A percentile compares a stretch with the other conserved stretches of the same genome.
Evolutionary conservation across 2,329 filamentous ascomycete species (phyloP).

Genomic region (Penicillium sp.): DNA sequence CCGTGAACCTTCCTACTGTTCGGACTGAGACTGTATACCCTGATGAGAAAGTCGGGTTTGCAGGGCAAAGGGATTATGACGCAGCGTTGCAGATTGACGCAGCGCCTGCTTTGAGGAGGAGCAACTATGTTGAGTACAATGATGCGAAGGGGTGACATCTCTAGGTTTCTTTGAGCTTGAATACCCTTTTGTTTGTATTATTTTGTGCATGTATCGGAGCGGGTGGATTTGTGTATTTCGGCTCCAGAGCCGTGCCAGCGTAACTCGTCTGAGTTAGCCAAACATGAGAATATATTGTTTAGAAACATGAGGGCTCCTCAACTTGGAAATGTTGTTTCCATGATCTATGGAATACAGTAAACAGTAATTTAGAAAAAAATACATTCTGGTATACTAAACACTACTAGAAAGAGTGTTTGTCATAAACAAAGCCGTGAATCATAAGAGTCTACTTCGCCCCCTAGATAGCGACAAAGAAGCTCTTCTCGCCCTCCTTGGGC

Average conservation of each 20-base stretch:
- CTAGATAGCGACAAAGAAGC: conserved; percentile 46
- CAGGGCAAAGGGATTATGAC: conserved; percentile 37
- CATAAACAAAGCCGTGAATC: conserved; percentile 9
- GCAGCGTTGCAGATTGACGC: conserved; percentile 30
- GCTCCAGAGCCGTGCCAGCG: neutral
- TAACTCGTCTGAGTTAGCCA: neutral
- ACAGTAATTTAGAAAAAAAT: neutral
- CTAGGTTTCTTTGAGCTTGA: neutral
- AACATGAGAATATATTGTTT: neutral
- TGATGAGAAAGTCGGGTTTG: conserved; percentile 46
- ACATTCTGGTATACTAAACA: neutral
- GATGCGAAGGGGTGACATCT: conserved; percentile 25
- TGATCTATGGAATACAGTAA: no score
- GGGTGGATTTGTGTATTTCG: neutral
- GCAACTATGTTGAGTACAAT: conserved; percentile 39
- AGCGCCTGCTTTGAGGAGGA: conserved; percentile 27
- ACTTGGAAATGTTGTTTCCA: no score
- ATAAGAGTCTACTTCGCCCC: neutral
- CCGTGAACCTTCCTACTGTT: conserved; percentile 9
- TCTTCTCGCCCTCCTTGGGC: conserved; percentile 53
- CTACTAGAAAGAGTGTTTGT: neutral
- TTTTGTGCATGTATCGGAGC: conserved; percentile 1
- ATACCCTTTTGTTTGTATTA: neutral
- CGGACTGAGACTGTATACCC: conserved; percentile 22
- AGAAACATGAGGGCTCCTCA: no score